Evolutionary conservation across 2,329 filamentous ascomycete species (phyloP).

Genomic region (Alternaria atra): DNA sequence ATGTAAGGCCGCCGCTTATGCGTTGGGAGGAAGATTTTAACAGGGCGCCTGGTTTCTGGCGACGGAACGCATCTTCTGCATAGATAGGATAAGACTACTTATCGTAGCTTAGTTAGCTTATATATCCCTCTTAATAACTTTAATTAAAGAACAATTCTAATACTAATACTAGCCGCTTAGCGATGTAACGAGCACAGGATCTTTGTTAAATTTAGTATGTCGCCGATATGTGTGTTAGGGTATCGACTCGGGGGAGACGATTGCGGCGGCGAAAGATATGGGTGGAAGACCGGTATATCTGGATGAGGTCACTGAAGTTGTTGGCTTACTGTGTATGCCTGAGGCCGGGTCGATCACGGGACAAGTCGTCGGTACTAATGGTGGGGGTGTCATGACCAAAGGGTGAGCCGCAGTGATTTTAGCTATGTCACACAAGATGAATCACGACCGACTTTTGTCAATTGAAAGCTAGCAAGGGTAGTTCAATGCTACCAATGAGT

Average conservation of each 20-base stretch:
- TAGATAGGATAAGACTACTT: neutral
- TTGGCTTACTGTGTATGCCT: slow-evolving; percentile 74
- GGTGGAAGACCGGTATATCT: slow-evolving; percentile 68
- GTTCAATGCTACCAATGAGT: neutral
- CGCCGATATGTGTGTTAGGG: too few species aligned
- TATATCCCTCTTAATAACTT: too few species aligned
- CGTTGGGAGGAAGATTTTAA: neutral
- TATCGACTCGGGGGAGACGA: slow-evolving; percentile 60
- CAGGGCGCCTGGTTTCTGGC: slow-evolving; percentile 2
- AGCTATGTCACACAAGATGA: neutral
- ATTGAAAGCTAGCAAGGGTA: neutral
- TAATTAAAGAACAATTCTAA: too few species aligned
- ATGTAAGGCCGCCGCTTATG: slow-evolving; percentile 4
- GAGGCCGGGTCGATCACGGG: slow-evolving; percentile 78
- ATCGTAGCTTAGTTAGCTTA: neutral
- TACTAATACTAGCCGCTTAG: too few species aligned
- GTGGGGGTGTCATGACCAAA: slow-evolving; percentile 69
- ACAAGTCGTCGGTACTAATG: slow-evolving; percentile 78
- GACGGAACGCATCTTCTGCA: slow-evolving; percentile 1
- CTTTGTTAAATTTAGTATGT: too few species aligned
- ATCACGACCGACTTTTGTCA: too few species aligned
- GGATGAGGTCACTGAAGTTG: slow-evolving; percentile 73
- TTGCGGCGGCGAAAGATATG: slow-evolving; percentile 62
- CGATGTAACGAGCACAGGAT: too few species aligned
- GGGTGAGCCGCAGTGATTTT: neutral